Conservation (phyloP, 371 early-diverging fungal species). For the Batkoa obscura region DNA sequence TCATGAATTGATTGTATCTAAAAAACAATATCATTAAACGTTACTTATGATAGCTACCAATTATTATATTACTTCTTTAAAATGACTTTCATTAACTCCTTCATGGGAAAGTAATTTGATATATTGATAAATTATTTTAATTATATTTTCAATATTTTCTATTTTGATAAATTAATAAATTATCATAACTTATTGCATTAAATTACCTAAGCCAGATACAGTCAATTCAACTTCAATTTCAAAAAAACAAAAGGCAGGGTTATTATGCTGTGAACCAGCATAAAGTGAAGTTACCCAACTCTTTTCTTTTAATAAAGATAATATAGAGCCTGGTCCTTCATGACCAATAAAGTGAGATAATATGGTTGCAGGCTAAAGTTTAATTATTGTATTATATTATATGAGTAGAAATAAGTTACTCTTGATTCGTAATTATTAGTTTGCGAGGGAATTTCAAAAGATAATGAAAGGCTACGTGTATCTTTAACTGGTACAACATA, state of each 20-base stretch:
- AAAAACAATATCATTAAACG: not conserved
- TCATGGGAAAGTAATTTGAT: conserved; percentile 46
- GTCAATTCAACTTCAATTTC: conserved; percentile 63
- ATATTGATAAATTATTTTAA: conserved; percentile 71
- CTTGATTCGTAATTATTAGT: conserved; percentile 26
- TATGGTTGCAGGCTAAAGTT: conserved; percentile 39
- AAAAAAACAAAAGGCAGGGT: conserved; percentile 60
- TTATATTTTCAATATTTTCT: conserved; percentile 53
- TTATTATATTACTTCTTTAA: conserved; percentile 32
- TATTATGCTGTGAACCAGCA: conserved; percentile 43
- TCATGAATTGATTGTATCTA: conserved; percentile 35
- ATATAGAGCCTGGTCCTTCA: conserved; percentile 66
- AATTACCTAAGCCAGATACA: conserved; percentile 47
- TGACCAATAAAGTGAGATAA: conserved; percentile 66
- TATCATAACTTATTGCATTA: not conserved
- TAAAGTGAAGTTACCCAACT: conserved; percentile 74
- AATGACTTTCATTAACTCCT: conserved; percentile 57
- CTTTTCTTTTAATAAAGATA: conserved; percentile 62
- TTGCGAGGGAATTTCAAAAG: conserved; percentile 72
- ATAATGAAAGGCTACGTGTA: conserved; percentile 46
- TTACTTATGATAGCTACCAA: not conserved
- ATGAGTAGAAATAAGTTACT: conserved; percentile 13
- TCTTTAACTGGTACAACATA: conserved; percentile 70
- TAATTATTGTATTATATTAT: not conserved
- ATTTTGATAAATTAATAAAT: conserved; percentile 1